Conservation (phyloP, 805 yeast genomes). For the Ogataea trehalophila region DNA sequence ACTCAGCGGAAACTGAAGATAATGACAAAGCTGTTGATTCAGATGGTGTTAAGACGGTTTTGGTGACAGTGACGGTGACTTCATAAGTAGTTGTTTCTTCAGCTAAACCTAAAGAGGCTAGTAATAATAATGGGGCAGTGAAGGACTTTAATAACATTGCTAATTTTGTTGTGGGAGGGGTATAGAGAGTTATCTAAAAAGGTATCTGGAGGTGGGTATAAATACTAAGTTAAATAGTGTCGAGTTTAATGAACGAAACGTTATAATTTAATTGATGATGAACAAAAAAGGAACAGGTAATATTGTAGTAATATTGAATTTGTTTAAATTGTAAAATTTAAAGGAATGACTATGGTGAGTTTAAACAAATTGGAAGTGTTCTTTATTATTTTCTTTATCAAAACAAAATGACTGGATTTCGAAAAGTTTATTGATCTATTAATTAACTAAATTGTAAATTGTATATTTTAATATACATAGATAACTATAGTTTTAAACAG, state of each 20-base stretch:
- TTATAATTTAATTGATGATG: too few species aligned
- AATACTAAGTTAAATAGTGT: too few species aligned
- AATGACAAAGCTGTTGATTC: constrained; percentile 33
- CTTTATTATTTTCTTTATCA: too few species aligned
- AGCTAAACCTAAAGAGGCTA: constrained; percentile 23
- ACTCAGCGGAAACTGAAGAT: constrained; percentile 21
- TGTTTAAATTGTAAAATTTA: constrained; percentile 8
- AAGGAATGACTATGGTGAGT: constrained; percentile 31
- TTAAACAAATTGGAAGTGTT: too few species aligned
- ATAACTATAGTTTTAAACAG: too few species aligned
- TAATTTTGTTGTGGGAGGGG: background rate
- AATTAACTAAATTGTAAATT: too few species aligned
- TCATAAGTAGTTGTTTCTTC: constrained; percentile 38
- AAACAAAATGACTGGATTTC: constrained; percentile 20
- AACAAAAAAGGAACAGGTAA: too few species aligned
- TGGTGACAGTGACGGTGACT: constrained; percentile 42
- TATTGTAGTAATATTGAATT: background rate
- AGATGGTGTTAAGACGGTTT: constrained; percentile 42
- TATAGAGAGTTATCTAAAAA: constrained; percentile 1
- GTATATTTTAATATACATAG: too few species aligned
- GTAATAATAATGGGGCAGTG: constrained; percentile 20
- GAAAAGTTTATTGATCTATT: constrained; percentile 23
- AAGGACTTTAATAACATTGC: constrained; percentile 26
- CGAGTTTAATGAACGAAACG: too few species aligned
- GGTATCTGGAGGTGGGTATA: background rate